Conservation (phyloP, 139 green algal genomes). For the Astrephomene gubernaculifera region DNA sequence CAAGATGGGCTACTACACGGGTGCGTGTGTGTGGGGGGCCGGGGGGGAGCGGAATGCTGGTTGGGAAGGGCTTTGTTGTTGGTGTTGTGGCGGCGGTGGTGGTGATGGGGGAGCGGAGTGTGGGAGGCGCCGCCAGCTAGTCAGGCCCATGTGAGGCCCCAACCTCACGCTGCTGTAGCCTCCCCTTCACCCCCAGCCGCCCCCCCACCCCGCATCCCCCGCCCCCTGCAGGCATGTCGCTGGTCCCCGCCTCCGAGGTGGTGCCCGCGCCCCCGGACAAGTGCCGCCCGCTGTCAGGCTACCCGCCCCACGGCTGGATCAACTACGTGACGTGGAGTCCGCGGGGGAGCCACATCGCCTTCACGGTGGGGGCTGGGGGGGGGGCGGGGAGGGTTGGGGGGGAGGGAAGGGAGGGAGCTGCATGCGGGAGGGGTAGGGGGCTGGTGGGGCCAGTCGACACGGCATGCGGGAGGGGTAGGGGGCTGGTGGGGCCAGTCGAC, state of each 20-base stretch:
- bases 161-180: too few species aligned
- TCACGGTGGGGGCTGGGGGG: slow-evolving; percentile 74
- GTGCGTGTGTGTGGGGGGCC: slow-evolving; percentile 1
- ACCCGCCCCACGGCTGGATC: slow-evolving; percentile 77
- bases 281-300: slow-evolving; percentile 60
- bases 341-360: slow-evolving; percentile 81
- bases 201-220: not conserved
- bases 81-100: too few species aligned
- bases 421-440: not conserved
- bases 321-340: slow-evolving; percentile 87
- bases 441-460: not conserved
- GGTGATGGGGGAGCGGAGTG: too few species aligned
- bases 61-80: too few species aligned
- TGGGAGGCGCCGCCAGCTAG: too few species aligned
- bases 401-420: not conserved
- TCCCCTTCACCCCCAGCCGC: not conserved
- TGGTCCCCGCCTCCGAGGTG: slow-evolving; percentile 52
- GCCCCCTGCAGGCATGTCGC: slow-evolving; percentile 39
- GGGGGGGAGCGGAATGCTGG: too few species aligned
- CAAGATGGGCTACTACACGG: slow-evolving; percentile 85
- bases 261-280: slow-evolving; percentile 51
- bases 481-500: not conserved
- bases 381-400: not conserved
- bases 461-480: not conserved
- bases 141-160: too few species aligned